Evolutionary conservation across 768 basidiomycete species (phyloP).

Genomic region (Trametopsis cervina): DNA sequence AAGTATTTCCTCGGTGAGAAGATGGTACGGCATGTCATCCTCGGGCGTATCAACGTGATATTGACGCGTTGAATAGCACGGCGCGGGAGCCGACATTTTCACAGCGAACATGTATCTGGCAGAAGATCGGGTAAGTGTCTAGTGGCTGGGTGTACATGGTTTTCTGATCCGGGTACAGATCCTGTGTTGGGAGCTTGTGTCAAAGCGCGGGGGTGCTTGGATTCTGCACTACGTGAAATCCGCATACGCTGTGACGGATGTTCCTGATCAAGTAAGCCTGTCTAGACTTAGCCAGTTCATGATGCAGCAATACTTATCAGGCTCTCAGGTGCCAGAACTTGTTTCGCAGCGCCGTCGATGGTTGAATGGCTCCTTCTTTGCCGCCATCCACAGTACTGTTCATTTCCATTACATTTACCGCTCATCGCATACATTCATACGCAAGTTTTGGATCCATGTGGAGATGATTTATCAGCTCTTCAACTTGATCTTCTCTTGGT

Average conservation of each 20-base stretch:
- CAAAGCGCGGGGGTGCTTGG: slow-evolving; percentile 89
- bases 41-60: slow-evolving; percentile 1
- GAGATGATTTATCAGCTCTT: slow-evolving; percentile 89
- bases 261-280: slow-evolving; percentile 69
- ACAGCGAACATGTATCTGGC: slow-evolving; percentile 96
- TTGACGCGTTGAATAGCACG: slow-evolving; percentile 40
- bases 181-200: slow-evolving; percentile 95
- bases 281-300: background rate
- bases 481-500: slow-evolving; percentile 92
- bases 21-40: slow-evolving; percentile 43
- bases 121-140: slow-evolving; percentile 67
- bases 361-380: slow-evolving; percentile 99
- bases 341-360: slow-evolving; percentile 94
- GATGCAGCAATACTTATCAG: background rate
- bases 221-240: slow-evolving; percentile 94
- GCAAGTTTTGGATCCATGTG: slow-evolving; percentile 93
- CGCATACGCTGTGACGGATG: slow-evolving; percentile 88
- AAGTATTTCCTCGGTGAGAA: slow-evolving; percentile 98
- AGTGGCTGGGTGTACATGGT: background rate
- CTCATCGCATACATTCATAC: slow-evolving; percentile 69
- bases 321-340: slow-evolving; percentile 71
- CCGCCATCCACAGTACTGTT: slow-evolving; percentile 83
- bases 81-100: slow-evolving; percentile 83
- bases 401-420: slow-evolving; percentile 97
- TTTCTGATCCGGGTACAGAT: slow-evolving; percentile 40